Conservation (phyloP, 306 rosid species). For the Oemleria cerasiformis region DNA sequence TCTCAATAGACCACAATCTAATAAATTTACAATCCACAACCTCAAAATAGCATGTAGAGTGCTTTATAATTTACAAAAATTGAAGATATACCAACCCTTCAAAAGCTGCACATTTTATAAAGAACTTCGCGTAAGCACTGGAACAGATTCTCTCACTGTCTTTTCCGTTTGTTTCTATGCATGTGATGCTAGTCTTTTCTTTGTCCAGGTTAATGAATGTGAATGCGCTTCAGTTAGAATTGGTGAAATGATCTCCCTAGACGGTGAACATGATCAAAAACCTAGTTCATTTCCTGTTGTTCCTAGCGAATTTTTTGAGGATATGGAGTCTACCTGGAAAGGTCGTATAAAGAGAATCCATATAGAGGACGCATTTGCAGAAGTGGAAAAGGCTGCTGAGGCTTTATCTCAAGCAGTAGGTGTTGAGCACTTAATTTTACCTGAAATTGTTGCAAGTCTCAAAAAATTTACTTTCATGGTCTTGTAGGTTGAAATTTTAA, state of each 20-base stretch:
- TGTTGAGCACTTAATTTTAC: slow-evolving; percentile 27
- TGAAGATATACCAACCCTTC: no score
- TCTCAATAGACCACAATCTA: no score
- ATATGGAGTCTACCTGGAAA: slow-evolving; percentile 89
- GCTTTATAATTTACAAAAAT: no score
- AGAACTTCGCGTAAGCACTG: neutral
- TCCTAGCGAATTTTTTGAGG: slow-evolving; percentile 82
- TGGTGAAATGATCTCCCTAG: slow-evolving; percentile 62
- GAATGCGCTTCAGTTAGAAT: slow-evolving; percentile 61
- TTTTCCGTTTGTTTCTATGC: neutral
- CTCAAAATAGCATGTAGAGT: no score
- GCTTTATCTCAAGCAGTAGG: slow-evolving; percentile 74
- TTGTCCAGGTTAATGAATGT: slow-evolving; percentile 68
- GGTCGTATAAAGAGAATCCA: slow-evolving; percentile 83
- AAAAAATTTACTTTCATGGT: neutral
- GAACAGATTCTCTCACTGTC: neutral
- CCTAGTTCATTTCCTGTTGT: slow-evolving; percentile 57
- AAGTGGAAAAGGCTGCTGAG: slow-evolving; percentile 72
- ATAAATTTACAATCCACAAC: no score
- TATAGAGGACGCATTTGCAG: slow-evolving; percentile 57
- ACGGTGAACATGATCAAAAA: slow-evolving; percentile 65
- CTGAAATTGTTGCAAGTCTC: neutral
- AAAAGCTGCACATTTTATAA: no score
- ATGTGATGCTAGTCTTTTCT: slow-evolving; percentile 19
- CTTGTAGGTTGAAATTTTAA: no score